Conservation (phyloP, 2,329 filamentous ascomycete species). For the Gnomoniopsis sp. region DNA sequence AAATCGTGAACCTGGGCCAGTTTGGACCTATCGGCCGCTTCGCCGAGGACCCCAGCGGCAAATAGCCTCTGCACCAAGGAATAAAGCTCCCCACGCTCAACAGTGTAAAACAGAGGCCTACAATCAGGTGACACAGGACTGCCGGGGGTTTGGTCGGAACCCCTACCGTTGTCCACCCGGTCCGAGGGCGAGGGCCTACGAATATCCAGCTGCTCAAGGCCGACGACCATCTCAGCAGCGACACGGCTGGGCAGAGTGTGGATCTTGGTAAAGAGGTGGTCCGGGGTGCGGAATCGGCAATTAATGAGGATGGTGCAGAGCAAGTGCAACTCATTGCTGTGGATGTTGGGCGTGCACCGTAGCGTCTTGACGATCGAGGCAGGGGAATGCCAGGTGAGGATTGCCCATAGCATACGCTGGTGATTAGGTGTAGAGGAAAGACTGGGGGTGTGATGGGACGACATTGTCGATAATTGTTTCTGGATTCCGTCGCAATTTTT, state of each 20-base stretch:
- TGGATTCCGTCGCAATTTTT: too few relatives aligned
- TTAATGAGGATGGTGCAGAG: slow-evolving; percentile 8
- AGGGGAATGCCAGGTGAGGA: slow-evolving; percentile 10
- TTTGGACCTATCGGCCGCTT: neutral
- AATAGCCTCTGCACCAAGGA: slow-evolving; percentile 5
- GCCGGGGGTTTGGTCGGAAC: neutral
- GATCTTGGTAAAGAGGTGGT: slow-evolving; percentile 3
- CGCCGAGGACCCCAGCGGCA: slow-evolving; percentile 2
- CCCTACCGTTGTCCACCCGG: neutral
- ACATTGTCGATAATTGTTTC: too few relatives aligned
- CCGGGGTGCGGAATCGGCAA: neutral
- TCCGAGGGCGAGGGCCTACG: neutral
- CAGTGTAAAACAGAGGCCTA: slow-evolving; percentile 6
- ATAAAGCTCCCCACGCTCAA: slow-evolving; percentile 9
- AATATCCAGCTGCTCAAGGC: slow-evolving; percentile 3
- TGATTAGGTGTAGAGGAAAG: neutral
- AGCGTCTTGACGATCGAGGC: slow-evolving; percentile 10
- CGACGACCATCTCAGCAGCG: slow-evolving; percentile 1
- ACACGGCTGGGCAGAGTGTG: neutral
- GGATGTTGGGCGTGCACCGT: neutral
- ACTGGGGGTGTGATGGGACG: neutral
- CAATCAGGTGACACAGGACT: neutral
- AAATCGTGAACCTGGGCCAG: slow-evolving; percentile 5
- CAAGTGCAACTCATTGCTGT: slow-evolving; percentile 7
- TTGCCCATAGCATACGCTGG: slow-evolving; percentile 10